Evolutionary conservation across 2,329 filamentous ascomycete species (phyloP).

Genomic region (Aquanectria penicillioides): DNA sequence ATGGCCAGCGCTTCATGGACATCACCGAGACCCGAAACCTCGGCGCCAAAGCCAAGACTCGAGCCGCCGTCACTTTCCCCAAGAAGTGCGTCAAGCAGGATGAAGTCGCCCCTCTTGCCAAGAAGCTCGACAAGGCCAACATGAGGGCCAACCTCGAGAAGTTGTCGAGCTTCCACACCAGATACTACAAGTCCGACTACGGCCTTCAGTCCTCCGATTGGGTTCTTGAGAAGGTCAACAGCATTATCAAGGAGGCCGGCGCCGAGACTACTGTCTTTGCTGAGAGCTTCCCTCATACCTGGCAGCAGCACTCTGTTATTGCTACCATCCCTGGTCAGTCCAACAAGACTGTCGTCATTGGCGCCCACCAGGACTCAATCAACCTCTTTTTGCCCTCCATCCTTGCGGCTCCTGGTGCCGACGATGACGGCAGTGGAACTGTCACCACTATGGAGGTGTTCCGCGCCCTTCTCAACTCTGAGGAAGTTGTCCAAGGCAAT

Average conservation of each 20-base stretch:
- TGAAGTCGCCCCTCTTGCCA: slow-evolving; percentile 73
- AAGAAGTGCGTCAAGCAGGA: slow-evolving; percentile 71
- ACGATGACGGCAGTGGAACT: slow-evolving; percentile 92
- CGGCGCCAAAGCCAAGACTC: slow-evolving; percentile 56
- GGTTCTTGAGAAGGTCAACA: slow-evolving; percentile 79
- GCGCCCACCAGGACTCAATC: slow-evolving; percentile 94
- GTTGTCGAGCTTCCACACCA: slow-evolving; percentile 81
- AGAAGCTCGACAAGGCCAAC: slow-evolving; percentile 76
- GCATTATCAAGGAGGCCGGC: slow-evolving; percentile 76
- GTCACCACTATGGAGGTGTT: slow-evolving; percentile 95
- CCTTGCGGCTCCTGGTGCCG: slow-evolving; percentile 88
- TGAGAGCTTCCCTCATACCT: slow-evolving; percentile 80
- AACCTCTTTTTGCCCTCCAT: slow-evolving; percentile 90
- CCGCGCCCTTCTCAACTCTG: slow-evolving; percentile 79
- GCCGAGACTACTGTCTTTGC: slow-evolving; percentile 76
- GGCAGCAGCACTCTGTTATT: slow-evolving; percentile 92
- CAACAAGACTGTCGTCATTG: slow-evolving; percentile 87
- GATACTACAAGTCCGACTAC: slow-evolving; percentile 82
- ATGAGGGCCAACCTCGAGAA: slow-evolving; percentile 83
- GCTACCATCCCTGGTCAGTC: slow-evolving; percentile 88
- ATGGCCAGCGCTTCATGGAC: slow-evolving; percentile 92
- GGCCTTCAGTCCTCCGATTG: slow-evolving; percentile 88
- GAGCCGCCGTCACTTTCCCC: slow-evolving; percentile 68
- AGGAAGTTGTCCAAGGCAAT: slow-evolving; percentile 75
- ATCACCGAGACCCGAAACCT: slow-evolving; percentile 78